Base-by-base conservation (phyloP, 306 rosid genomes). In the Ziziphus jujuba region DNA sequence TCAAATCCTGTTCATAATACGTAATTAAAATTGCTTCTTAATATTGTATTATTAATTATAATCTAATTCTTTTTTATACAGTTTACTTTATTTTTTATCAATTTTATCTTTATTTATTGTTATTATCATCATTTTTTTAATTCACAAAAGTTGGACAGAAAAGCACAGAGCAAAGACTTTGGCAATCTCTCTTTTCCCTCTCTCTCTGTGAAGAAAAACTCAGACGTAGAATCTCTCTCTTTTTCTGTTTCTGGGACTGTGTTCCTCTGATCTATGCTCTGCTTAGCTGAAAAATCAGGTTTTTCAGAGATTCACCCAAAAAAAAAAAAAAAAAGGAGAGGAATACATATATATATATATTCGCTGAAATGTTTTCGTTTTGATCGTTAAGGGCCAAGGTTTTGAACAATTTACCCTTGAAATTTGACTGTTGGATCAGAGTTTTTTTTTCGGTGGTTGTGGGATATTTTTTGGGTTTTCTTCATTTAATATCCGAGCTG, bases 91-190 rank as follows among this genome's bases (percentile, higher is more conserved):
- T 45, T 70, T 50, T 59, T 70, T 71, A 73, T 75, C 63, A 62
- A 64, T 75, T 56, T 15, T 19, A 44, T 21, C 5, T 2, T 24
- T 19, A n/a, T n/a, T n/a, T n/a, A n/a, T n/a, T n/a, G n/a, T n/a
- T n/a, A n/a, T n/a, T n/a, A n/a, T n/a, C n/a, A n/a, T n/a, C n/a
- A n/a, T 9, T 34, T 66, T 62, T 70, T 56, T 55, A 74, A 76
- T 56, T 13, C 35, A 53, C 38, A 61, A 79, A 88, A 79, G 84
- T 69, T 68, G 9, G 70, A 75, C 22, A 56, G 49, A 48, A 72
- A 51, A 64, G 66, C 67, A 44, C 63, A 54, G 48, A 45, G 64
- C 66, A 55, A 47, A 66, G 70, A 35, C 77, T 59, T 56, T 24
- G 51, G 67, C 28, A 20, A 13, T 31, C 38, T 16, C 14, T 59